Conservation (phyloP, 495 filamentous ascomycete genomes). For the Penicillium chermesinum region DNA sequence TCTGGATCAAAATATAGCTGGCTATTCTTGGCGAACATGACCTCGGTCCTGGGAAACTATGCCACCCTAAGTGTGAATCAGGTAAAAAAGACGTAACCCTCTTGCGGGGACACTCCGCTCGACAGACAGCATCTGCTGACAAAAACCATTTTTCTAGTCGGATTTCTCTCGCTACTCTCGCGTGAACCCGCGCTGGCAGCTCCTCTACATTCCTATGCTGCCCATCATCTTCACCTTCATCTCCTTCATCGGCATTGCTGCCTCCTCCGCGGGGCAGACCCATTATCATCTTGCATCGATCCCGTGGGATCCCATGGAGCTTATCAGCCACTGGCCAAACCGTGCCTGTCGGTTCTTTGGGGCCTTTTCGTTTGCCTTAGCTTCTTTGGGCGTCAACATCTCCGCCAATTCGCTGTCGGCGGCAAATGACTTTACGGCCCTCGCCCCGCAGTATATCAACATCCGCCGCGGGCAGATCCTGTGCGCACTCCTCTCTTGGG, state of each 20-base stretch:
- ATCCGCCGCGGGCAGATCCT: slow-evolving; percentile 60
- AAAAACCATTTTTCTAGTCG: slow-evolving; percentile 24
- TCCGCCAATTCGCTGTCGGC: slow-evolving; percentile 61
- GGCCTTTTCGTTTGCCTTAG: slow-evolving; percentile 43
- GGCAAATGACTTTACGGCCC: slow-evolving; percentile 58
- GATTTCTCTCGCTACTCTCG: slow-evolving; percentile 48
- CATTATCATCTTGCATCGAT: slow-evolving; percentile 34
- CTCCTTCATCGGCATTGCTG: slow-evolving; percentile 45
- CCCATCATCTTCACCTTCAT: slow-evolving; percentile 48
- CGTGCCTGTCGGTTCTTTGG: slow-evolving; percentile 49
- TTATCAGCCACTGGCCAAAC: slow-evolving; percentile 44
- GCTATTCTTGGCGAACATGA: slow-evolving; percentile 42
- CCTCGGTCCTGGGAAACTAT: slow-evolving; percentile 42
- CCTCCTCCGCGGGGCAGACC: slow-evolving; percentile 40
- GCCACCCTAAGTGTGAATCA: slow-evolving; percentile 39
- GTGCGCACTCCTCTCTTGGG: slow-evolving; percentile 54
- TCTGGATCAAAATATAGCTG: slow-evolving; percentile 37
- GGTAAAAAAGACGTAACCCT: slow-evolving; percentile 16
- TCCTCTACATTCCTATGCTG: slow-evolving; percentile 45
- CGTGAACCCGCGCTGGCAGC: slow-evolving; percentile 38
- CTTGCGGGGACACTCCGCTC: too few relatives aligned
- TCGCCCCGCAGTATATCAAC: slow-evolving; percentile 55
- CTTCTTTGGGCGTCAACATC: slow-evolving; percentile 51
- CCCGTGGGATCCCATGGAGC: slow-evolving; percentile 42
- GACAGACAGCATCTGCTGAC: too few relatives aligned